These are phyloP conservation scores for Porpolomopsis calyptriformis DNA, from an alignment of 768 basidiomycete genomes.

Conservation along the genomic window DNA sequence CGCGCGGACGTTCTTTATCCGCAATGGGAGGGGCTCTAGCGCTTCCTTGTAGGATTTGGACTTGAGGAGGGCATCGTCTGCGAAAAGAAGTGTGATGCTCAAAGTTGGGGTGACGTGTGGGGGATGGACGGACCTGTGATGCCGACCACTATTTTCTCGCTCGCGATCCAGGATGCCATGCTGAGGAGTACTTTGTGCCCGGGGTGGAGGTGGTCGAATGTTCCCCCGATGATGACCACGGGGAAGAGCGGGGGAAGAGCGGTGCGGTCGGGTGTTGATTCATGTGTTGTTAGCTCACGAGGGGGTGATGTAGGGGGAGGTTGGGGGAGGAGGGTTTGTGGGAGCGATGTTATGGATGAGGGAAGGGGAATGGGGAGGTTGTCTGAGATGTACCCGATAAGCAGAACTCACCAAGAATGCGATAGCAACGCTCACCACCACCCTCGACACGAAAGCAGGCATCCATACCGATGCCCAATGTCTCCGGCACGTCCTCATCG, in stretches of 20 bases:
- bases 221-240: slow-evolving; percentile 85
- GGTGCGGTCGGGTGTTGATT: slow-evolving; percentile 3
- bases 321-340: slow-evolving; percentile 28
- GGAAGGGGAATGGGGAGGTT: slow-evolving; percentile 34
- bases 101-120: not conserved
- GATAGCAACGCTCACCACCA: slow-evolving; percentile 28
- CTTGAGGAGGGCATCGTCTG: slow-evolving; percentile 60
- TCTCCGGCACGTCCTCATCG: slow-evolving; percentile 33
- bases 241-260: slow-evolving; percentile 31
- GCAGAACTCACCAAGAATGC: not conserved
- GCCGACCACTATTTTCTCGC: slow-evolving; percentile 77
- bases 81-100: slow-evolving; percentile 3
- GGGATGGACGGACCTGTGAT: slow-evolving; percentile 51
- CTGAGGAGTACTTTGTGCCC: slow-evolving; percentile 96
- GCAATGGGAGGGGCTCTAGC: slow-evolving; percentile 48
- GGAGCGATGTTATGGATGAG: slow-evolving; percentile 27
- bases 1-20: slow-evolving; percentile 45
- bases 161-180: slow-evolving; percentile 79
- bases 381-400: slow-evolving; percentile 19
- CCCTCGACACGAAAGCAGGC: slow-evolving; percentile 41
- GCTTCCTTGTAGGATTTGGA: slow-evolving; percentile 63
- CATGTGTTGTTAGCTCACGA: slow-evolving; percentile 1
- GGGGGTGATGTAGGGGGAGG: slow-evolving; percentile 11
- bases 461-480: slow-evolving; percentile 33
- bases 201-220: slow-evolving; percentile 95